Conservation (phyloP, 2,329 filamentous ascomycete species). For the Penicillium hordei region DNA sequence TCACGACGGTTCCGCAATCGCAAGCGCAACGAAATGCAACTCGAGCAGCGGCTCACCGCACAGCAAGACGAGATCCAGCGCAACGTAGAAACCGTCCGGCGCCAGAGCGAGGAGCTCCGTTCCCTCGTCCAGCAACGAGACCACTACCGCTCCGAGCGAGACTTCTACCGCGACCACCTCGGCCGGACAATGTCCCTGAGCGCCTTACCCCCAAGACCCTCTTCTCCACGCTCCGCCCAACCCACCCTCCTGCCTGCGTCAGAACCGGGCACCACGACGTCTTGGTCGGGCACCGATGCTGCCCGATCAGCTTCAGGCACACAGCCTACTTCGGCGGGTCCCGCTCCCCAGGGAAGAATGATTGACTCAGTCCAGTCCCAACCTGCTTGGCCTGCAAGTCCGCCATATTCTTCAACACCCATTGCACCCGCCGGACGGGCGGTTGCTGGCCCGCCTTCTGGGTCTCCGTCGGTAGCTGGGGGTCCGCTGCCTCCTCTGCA, state of each 20-base stretch:
- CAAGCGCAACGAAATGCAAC: constrained; percentile 43
- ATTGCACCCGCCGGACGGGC: constrained; percentile 6
- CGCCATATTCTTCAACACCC: constrained; percentile 16
- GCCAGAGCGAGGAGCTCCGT: constrained; percentile 38
- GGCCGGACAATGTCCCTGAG: constrained; percentile 27
- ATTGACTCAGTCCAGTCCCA: constrained; percentile 18
- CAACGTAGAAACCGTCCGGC: constrained; percentile 30
- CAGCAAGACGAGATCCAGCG: constrained; percentile 41
- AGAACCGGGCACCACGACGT: constrained; percentile 12
- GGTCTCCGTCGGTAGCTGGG: constrained; percentile 19
- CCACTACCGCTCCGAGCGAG: constrained; percentile 41
- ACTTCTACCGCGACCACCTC: constrained; percentile 41
- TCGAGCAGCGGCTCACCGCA: constrained; percentile 38
- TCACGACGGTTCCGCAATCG: constrained; percentile 44
- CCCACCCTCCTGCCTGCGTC: neutral
- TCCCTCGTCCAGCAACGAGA: constrained; percentile 37
- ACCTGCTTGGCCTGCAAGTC: constrained; percentile 18
- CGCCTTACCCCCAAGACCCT: constrained; percentile 32
- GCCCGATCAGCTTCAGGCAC: constrained; percentile 13
- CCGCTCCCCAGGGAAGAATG: constrained; percentile 5
- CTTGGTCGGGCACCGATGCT: constrained; percentile 13
- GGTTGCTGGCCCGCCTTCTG: constrained; percentile 8
- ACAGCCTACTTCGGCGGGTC: neutral
- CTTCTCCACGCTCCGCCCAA: constrained; percentile 30
- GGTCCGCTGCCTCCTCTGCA: constrained; percentile 23